Conservation (phyloP, 2,329 filamentous ascomycete species). For the Monascus ruber region DNA sequence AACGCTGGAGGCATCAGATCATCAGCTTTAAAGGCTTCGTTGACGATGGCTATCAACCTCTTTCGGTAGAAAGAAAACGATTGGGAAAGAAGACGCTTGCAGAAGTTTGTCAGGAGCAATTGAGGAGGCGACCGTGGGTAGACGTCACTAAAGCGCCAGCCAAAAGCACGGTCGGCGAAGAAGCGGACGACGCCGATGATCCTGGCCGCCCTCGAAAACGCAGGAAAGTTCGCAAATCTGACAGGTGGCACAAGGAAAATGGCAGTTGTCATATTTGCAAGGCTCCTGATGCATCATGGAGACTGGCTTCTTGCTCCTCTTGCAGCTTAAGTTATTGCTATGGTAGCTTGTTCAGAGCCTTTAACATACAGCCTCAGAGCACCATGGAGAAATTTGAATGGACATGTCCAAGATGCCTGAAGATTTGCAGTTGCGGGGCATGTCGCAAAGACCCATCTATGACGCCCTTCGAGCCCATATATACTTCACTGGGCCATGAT, state of each 20-base stretch:
- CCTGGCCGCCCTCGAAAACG: constrained; percentile 52
- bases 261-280: constrained; percentile 71
- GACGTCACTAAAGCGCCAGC: constrained; percentile 57
- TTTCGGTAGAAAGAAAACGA: constrained; percentile 57
- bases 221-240: constrained; percentile 42
- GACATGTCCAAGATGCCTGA: constrained; percentile 77
- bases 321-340: constrained; percentile 80
- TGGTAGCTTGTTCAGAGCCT: constrained; percentile 81
- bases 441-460: constrained; percentile 62
- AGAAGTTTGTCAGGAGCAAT: constrained; percentile 86
- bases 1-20: constrained; percentile 69
- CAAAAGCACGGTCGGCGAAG: constrained; percentile 19
- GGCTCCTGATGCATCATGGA: constrained; percentile 70
- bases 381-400: constrained; percentile 72
- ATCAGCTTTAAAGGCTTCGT: constrained; percentile 60
- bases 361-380: constrained; percentile 75
- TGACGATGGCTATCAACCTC: constrained; percentile 46
- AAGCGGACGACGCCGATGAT: constrained; percentile 44
- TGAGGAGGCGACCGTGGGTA: constrained; percentile 67
- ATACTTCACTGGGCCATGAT: constrained; percentile 79
- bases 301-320: constrained; percentile 66
- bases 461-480: constrained; percentile 72
- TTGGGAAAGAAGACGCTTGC: constrained; percentile 69
- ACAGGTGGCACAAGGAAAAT: constrained; percentile 39
- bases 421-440: constrained; percentile 74